A percentile compares a stretch with the other conserved stretches of the same genome.
Conservation (phyloP, 1,284 basidiomycete genomes). For the Irpex sp. region DNA sequence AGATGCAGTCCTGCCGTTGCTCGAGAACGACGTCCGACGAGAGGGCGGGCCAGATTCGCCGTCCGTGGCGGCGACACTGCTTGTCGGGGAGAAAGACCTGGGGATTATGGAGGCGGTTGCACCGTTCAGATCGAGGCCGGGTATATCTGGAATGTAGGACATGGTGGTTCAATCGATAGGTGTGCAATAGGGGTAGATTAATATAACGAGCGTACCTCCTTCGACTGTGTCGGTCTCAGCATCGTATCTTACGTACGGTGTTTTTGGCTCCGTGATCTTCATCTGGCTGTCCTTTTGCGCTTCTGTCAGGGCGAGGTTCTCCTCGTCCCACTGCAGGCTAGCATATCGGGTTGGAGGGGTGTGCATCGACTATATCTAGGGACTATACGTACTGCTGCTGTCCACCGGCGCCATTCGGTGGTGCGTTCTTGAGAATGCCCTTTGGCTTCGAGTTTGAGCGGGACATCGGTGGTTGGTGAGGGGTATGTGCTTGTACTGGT, state of each 20-base stretch:
- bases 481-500: slow-evolving; percentile 2
- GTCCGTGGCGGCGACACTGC: slow-evolving; percentile 35
- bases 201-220: slow-evolving; percentile 51
- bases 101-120: slow-evolving; percentile 26
- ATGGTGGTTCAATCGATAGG: not conserved
- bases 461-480: slow-evolving; percentile 25
- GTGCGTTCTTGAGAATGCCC: slow-evolving; percentile 81
- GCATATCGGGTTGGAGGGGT: not conserved
- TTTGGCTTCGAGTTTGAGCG: slow-evolving; percentile 59
- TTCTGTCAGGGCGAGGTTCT: slow-evolving; percentile 86
- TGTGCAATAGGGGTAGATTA: not conserved
- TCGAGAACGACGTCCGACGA: slow-evolving; percentile 77
- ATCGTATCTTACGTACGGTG: slow-evolving; percentile 91
- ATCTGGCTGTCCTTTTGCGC: slow-evolving; percentile 90
- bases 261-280: slow-evolving; percentile 97
- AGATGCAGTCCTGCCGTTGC: slow-evolving; percentile 43
- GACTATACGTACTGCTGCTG: slow-evolving; percentile 39
- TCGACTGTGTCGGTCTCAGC: slow-evolving; percentile 81
- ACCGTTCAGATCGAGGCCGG: slow-evolving; percentile 50
- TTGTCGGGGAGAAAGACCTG: slow-evolving; percentile 24
- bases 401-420: slow-evolving; percentile 33
- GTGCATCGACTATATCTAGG: slow-evolving; percentile 13
- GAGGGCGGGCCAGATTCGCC: slow-evolving; percentile 66
- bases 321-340: slow-evolving; percentile 88
- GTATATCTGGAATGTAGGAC: slow-evolving; percentile 56